These are phyloP conservation scores for Clarireedia paspali DNA, from an alignment of 2,329 filamentous ascomycete species.

Conservation along the genomic window DNA sequence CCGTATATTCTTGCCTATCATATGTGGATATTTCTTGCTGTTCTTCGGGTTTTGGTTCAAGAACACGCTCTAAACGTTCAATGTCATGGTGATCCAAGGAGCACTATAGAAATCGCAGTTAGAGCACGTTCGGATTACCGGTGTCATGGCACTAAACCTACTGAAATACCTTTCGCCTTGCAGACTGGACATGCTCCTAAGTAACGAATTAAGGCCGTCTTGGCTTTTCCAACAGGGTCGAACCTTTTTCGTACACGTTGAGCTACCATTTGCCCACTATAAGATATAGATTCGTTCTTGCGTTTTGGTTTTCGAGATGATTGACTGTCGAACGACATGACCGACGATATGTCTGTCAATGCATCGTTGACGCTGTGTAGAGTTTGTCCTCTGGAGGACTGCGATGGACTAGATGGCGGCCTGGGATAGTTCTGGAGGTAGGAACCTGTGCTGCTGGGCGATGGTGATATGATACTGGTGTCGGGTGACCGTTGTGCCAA, in stretches of 20 bases:
- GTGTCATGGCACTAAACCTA: slow-evolving; percentile 3
- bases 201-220: slow-evolving; percentile 25
- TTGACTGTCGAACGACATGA: slow-evolving; percentile 24
- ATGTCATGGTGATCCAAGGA: slow-evolving; percentile 26
- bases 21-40: slow-evolving; percentile 8
- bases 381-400: slow-evolving; percentile 15
- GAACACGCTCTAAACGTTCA: slow-evolving; percentile 16
- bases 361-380: slow-evolving; percentile 11
- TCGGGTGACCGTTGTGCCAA: slow-evolving; percentile 15
- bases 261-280: slow-evolving; percentile 20
- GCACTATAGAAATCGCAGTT: slow-evolving; percentile 16
- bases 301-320: slow-evolving; percentile 8
- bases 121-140: slow-evolving; percentile 6
- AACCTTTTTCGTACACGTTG: slow-evolving; percentile 18
- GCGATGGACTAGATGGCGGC: slow-evolving; percentile 15
- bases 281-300: slow-evolving; percentile 15
- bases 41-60: slow-evolving; percentile 3
- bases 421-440: slow-evolving; percentile 14
- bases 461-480: slow-evolving; percentile 7
- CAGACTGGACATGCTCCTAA: slow-evolving; percentile 23
- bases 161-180: slow-evolving; percentile 15
- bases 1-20: slow-evolving; percentile 4
- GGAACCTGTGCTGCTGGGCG: slow-evolving; percentile 8
- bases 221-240: slow-evolving; percentile 16
- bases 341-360: slow-evolving; percentile 22